Conservation (phyloP, 495 filamentous ascomycete genomes). For the Clavariopsis aquatica region DNA sequence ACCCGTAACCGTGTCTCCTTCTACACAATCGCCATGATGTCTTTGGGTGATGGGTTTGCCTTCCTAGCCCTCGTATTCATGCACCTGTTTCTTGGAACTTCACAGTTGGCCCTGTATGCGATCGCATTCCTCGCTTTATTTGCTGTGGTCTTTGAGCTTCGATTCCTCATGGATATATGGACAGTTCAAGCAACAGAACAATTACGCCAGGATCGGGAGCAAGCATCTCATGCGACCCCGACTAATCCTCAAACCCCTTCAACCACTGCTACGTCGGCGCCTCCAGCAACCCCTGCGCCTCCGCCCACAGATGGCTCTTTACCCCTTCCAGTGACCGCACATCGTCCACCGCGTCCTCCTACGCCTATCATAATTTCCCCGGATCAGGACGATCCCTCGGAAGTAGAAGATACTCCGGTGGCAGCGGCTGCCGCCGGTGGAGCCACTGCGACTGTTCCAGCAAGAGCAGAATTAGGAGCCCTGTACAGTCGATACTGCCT, state of each 20-base stretch:
- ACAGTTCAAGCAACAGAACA: constrained; percentile 82
- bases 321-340: constrained; percentile 64
- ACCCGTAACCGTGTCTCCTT: constrained; percentile 89
- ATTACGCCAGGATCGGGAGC: constrained; percentile 57
- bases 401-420: constrained; percentile 46
- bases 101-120: constrained; percentile 30
- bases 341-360: constrained; percentile 46
- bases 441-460: constrained; percentile 38
- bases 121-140: constrained; percentile 70
- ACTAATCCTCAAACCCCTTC: not conserved
- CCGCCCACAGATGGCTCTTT: constrained; percentile 51
- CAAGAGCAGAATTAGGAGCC: constrained; percentile 64
- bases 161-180: constrained; percentile 87
- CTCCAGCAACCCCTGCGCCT: constrained; percentile 38
- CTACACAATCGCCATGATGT: constrained; percentile 79
- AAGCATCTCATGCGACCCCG: constrained; percentile 33
- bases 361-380: constrained; percentile 78
- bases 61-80: constrained; percentile 65
- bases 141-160: constrained; percentile 71
- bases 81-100: constrained; percentile 56
- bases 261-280: not conserved
- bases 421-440: constrained; percentile 29
- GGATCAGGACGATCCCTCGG: constrained; percentile 73
- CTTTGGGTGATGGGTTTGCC: constrained; percentile 77
- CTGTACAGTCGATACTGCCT: constrained; percentile 80